phyloP scores from a whole-genome alignment of 2,329 filamentous ascomycete species.

The Epichloe elymi region DNA sequence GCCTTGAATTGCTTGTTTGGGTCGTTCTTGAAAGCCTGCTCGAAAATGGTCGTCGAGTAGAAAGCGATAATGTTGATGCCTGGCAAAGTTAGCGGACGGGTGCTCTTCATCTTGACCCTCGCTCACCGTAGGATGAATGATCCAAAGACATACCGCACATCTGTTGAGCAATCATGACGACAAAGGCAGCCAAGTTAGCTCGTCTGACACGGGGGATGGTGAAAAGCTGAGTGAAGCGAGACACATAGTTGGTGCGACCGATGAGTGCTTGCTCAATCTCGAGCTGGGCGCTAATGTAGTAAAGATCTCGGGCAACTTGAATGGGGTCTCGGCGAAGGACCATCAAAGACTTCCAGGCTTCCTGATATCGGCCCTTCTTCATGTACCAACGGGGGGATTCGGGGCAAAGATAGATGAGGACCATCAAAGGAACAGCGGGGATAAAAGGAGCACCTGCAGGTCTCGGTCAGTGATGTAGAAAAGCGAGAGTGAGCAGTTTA shows the following conservation, averaged over 20 bases:
- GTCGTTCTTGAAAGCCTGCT: slow-evolving; percentile 39
- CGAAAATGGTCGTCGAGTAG: slow-evolving; percentile 53
- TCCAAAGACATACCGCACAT: slow-evolving; percentile 37
- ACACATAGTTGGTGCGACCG: slow-evolving; percentile 27
- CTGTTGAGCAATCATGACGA: slow-evolving; percentile 69
- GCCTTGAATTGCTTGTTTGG: slow-evolving; percentile 29
- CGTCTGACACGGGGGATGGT: slow-evolving; percentile 51
- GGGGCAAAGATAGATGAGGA: slow-evolving; percentile 47
- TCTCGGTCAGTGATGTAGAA: neutral
- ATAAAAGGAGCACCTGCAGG: slow-evolving; percentile 40
- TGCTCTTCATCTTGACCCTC: too few species aligned
- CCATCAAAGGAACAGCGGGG: slow-evolving; percentile 37
- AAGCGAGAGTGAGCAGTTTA: neutral
- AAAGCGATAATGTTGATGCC: slow-evolving; percentile 58
- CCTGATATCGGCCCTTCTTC: slow-evolving; percentile 47
- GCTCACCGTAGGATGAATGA: neutral
- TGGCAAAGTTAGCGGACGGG: neutral
- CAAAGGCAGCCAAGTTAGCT: slow-evolving; percentile 62
- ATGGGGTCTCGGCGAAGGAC: slow-evolving; percentile 38
- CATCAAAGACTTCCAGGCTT: slow-evolving; percentile 44
- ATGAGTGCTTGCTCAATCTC: slow-evolving; percentile 26
- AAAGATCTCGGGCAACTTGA: slow-evolving; percentile 46
- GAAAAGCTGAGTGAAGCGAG: slow-evolving; percentile 47
- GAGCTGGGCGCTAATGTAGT: slow-evolving; percentile 35
- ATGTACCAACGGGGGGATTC: slow-evolving; percentile 52